phyloP scores from a whole-genome alignment of 306 rosid species.

The Corylus avellana region DNA sequence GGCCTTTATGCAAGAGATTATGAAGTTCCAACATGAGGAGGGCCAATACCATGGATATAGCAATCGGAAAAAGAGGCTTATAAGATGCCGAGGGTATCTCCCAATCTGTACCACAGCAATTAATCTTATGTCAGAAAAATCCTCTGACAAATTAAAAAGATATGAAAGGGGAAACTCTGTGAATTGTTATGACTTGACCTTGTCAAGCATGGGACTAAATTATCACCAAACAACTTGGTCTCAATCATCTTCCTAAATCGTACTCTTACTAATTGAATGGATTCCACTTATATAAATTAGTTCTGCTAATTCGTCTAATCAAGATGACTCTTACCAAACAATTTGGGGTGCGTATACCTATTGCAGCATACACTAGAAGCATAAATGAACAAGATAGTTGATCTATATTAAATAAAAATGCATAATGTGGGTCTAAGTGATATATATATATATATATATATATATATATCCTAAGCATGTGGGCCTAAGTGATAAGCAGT shows the following conservation, averaged over 20 bases:
- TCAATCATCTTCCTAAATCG: not conserved
- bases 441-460: too few species aligned
- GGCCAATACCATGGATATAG: constrained; percentile 99
- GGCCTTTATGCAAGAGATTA: constrained; percentile 53
- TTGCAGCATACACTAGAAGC: not conserved
- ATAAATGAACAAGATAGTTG: not conserved
- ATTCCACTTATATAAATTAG: not conserved
- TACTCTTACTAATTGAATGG: not conserved
- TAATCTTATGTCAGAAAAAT: not conserved
- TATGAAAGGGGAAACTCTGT: not conserved
- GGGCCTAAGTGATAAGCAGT: too few species aligned
- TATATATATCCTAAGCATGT: too few species aligned
- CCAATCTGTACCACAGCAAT: constrained; percentile 66
- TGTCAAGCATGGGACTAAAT: not conserved
- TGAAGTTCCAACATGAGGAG: constrained; percentile 88
- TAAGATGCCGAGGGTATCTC: constrained; percentile 85
- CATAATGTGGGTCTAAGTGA: not conserved
- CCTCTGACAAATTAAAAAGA: not conserved
- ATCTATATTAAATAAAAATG: not conserved
- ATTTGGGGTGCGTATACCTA: too few species aligned
- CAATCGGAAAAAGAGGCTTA: constrained; percentile 90
- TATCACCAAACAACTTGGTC: not conserved
- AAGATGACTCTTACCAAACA: not conserved
- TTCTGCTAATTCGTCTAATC: not conserved
- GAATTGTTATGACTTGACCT: not conserved